These are phyloP conservation scores for Xylariaceae sp. DNA, from an alignment of 2,329 filamentous ascomycete genomes.

Conservation along the genomic window DNA sequence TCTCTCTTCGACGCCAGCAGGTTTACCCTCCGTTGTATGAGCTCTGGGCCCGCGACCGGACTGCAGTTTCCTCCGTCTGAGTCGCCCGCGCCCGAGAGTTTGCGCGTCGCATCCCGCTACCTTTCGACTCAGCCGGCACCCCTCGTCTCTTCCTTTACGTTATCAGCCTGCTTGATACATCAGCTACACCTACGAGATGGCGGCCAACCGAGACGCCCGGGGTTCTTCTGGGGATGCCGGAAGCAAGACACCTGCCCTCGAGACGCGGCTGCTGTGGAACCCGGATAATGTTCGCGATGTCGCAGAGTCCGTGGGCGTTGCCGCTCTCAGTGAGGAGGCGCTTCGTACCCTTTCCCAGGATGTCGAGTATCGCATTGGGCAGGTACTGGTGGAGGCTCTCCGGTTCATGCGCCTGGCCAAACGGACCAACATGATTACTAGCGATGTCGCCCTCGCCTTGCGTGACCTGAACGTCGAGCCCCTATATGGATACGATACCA, in stretches of 20 bases:
- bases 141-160: too few species aligned
- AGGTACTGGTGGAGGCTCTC: slow-evolving; percentile 87
- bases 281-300: slow-evolving; percentile 93
- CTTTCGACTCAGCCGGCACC: too few species aligned
- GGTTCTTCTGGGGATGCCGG: slow-evolving; percentile 14
- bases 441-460: slow-evolving; percentile 82
- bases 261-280: slow-evolving; percentile 67
- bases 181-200: too few species aligned
- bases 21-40: too few species aligned
- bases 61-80: too few species aligned
- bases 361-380: slow-evolving; percentile 88
- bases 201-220: slow-evolving; percentile 16
- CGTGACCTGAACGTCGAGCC: slow-evolving; percentile 87
- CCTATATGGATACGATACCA: slow-evolving; percentile 92
- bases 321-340: slow-evolving; percentile 73
- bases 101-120: too few species aligned
- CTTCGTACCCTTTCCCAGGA: slow-evolving; percentile 84
- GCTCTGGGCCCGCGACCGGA: too few species aligned
- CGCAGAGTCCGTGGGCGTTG: slow-evolving; percentile 89
- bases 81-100: too few species aligned
- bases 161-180: too few species aligned
- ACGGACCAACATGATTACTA: slow-evolving; percentile 78
- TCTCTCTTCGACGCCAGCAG: too few species aligned
- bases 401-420: slow-evolving; percentile 93
- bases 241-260: slow-evolving; percentile 12